These are phyloP conservation scores for Vararia minispora DNA, from an alignment of 768 basidiomycete species.

Conservation along the genomic window DNA sequence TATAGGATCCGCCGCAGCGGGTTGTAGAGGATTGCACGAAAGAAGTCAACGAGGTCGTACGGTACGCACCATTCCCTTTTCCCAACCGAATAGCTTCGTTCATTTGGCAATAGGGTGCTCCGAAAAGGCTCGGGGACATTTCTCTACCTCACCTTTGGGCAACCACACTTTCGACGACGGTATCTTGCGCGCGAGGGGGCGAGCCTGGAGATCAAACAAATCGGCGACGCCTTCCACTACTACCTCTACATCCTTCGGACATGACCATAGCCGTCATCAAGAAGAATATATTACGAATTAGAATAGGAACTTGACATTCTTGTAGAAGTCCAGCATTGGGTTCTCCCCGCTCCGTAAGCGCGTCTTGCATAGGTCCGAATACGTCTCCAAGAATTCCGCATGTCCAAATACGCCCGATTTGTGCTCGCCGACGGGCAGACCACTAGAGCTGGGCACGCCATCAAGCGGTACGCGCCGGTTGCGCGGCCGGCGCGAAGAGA, in stretches of 20 bases:
- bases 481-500: slow-evolving; percentile 49
- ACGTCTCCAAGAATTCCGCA: slow-evolving; percentile 79
- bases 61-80: slow-evolving; percentile 28
- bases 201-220: slow-evolving; percentile 50
- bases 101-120: slow-evolving; percentile 40
- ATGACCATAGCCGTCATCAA: not conserved
- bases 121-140: slow-evolving; percentile 47
- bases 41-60: slow-evolving; percentile 67
- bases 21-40: slow-evolving; percentile 59
- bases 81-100: not conserved
- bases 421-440: slow-evolving; percentile 69
- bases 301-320: slow-evolving; percentile 90
- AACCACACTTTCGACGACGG: slow-evolving; percentile 75
- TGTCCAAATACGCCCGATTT: slow-evolving; percentile 83
- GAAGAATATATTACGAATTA: slow-evolving; percentile 24
- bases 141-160: slow-evolving; percentile 79
- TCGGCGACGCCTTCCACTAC: slow-evolving; percentile 80
- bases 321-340: slow-evolving; percentile 81
- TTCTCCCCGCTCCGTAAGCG: slow-evolving; percentile 74
- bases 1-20: slow-evolving; percentile 62
- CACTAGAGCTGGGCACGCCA: slow-evolving; percentile 63
- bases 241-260: slow-evolving; percentile 63
- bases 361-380: slow-evolving; percentile 66
- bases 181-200: slow-evolving; percentile 50
- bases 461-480: slow-evolving; percentile 54